Percentiles rank a stretch among this genome's conserved stretches.
phyloP scores from a whole-genome alignment of 345 rosid species.

The Dovyalis caffra region DNA sequence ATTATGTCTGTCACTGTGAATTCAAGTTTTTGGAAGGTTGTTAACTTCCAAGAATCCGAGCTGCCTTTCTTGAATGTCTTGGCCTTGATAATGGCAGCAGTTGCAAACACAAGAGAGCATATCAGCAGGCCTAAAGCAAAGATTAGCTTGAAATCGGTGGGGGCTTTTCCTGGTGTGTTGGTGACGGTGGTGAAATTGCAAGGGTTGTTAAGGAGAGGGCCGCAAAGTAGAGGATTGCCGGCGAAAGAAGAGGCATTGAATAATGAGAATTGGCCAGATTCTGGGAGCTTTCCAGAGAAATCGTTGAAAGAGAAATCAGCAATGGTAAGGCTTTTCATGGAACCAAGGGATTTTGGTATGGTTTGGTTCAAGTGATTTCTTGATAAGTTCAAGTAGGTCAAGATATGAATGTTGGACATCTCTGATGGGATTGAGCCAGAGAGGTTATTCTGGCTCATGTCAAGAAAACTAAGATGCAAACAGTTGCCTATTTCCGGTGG shows the following conservation, averaged over 20 bases:
- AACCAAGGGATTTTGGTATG: slow-evolving; percentile 62
- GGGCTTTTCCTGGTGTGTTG: slow-evolving; percentile 36
- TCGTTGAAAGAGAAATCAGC: slow-evolving; percentile 90
- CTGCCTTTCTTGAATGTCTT: slow-evolving; percentile 28
- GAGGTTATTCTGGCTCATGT: slow-evolving; percentile 71
- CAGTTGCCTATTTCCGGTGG: slow-evolving; percentile 59
- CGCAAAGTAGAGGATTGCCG: slow-evolving; percentile 88
- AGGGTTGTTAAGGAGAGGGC: slow-evolving; percentile 52
- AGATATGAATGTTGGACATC: slow-evolving; percentile 48
- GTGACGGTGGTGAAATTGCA: slow-evolving; percentile 47
- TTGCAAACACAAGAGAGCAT: slow-evolving; percentile 66
- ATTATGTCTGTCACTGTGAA: slow-evolving; percentile 67
- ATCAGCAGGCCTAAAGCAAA: slow-evolving; percentile 68
- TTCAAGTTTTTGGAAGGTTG: slow-evolving; percentile 76
- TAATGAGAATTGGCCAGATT: slow-evolving; percentile 67
- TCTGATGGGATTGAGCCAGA: slow-evolving; percentile 67
- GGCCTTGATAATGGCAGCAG: slow-evolving; percentile 64
- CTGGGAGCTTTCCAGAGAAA: slow-evolving; percentile 74
- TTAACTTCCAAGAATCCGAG: slow-evolving; percentile 73
- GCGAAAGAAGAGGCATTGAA: slow-evolving; percentile 82
- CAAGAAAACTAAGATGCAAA: slow-evolving; percentile 34
- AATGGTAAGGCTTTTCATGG: slow-evolving; percentile 71
- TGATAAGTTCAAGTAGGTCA: slow-evolving; percentile 81
- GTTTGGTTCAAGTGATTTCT: slow-evolving; percentile 63
- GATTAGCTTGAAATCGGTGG: slow-evolving; percentile 54